Evolutionary conservation across 2,329 filamentous ascomycete genomes (phyloP).

Genomic region (Coniochaeta sp.): DNA sequence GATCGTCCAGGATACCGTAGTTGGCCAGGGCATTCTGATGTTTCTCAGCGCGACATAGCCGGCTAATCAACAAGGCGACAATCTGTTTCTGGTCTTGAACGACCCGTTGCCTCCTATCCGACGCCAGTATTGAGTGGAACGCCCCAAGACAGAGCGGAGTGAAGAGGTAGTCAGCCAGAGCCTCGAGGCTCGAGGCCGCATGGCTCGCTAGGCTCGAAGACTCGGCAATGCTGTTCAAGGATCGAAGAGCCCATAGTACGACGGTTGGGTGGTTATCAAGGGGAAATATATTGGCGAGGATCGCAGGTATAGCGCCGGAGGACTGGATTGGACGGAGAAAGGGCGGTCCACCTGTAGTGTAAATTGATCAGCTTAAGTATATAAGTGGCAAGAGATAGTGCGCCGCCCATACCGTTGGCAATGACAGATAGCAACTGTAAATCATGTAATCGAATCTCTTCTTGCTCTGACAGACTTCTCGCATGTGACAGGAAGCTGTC

Average conservation of each 20-base stretch:
- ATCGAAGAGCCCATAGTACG: slow-evolving; percentile 65
- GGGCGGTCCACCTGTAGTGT: slow-evolving; percentile 60
- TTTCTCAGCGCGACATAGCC: slow-evolving; percentile 59
- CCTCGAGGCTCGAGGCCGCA: slow-evolving; percentile 37
- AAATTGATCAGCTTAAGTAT: slow-evolving; percentile 1
- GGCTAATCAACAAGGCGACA: slow-evolving; percentile 47
- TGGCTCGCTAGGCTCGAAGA: slow-evolving; percentile 47
- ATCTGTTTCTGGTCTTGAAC: slow-evolving; percentile 57
- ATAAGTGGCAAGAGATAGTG: not conserved
- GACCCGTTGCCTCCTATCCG: slow-evolving; percentile 42
- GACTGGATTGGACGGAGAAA: slow-evolving; percentile 71
- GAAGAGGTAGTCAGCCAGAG: slow-evolving; percentile 61
- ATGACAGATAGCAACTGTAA: slow-evolving; percentile 79
- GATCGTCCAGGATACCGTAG: slow-evolving; percentile 67
- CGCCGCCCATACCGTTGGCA: slow-evolving; percentile 60
- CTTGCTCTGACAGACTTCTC: slow-evolving; percentile 48
- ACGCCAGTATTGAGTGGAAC: slow-evolving; percentile 58
- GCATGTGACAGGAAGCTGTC: slow-evolving; percentile 24
- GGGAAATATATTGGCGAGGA: slow-evolving; percentile 65
- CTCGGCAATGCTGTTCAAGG: slow-evolving; percentile 64
- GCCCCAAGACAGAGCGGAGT: slow-evolving; percentile 51
- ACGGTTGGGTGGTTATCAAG: slow-evolving; percentile 57
- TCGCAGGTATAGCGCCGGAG: slow-evolving; percentile 56
- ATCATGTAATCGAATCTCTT: slow-evolving; percentile 67
- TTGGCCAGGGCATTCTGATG: slow-evolving; percentile 68